Evolutionary conservation across 495 filamentous ascomycete genomes (phyloP), one percentile per base, ranked within the genome.

Genomic region (Pseudoneurospora amorphoporcata): DNA sequence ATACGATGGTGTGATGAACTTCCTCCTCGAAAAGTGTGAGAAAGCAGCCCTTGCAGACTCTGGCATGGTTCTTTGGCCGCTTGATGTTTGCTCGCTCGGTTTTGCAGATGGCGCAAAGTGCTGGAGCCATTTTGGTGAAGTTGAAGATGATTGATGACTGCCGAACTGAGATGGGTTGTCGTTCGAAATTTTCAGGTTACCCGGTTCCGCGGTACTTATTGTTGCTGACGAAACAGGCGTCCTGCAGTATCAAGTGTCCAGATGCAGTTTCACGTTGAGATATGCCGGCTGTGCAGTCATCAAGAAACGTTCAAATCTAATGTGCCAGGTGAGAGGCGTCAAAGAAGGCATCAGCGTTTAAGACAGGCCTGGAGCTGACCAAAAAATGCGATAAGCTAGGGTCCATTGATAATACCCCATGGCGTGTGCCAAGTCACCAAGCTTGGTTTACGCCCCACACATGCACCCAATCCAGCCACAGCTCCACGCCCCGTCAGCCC

Each of bases 11-110:
- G 75, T 94, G 89, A 81, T 98, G 94, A 70, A 97, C 91, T 85
- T 99, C 95, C 74, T 90, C 87, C 80, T 99, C 95, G 80, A 99
- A 99, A 69, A 94, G 83, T 32, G 81, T 71, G 71, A 97, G 87
- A 83, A 99, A 99, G 82, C 96, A 98, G 3, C 82, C 74, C 75
- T 91, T 93, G 86, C 95, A 99, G 68, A 98, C 90, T 77, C 96
- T 96, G 72, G 94, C 88, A 75, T 94, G 87, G 81, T 97, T 96
- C 79, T 98, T 98, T 7, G 95, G 95, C 19, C 95, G 90, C 72
- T 97, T 91, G 73, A 99, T 96, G 37, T 97, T 84, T 8, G 95
- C 95, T 72, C 95, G 87, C 72, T 90, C 83, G 35, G 85, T 85
- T 70, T 91, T 87, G 84, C 95, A 99, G 75, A 90, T 83, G 68